These are phyloP conservation scores for Metschnikowia vanudenii DNA, from an alignment of 805 yeast genomes.

Conservation along the genomic window DNA sequence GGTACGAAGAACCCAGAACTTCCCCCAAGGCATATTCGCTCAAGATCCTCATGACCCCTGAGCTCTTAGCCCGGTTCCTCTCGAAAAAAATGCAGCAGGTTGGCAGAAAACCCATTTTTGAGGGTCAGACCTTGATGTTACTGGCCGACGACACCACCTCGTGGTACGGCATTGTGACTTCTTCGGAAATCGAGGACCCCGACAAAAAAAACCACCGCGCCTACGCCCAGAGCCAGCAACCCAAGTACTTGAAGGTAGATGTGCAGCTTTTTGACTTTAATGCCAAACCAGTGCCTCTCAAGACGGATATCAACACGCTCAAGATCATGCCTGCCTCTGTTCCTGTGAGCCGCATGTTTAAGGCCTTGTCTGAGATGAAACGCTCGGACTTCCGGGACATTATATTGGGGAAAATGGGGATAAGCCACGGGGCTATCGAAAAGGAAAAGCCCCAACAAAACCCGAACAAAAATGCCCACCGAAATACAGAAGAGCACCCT, in stretches of 20 bases:
- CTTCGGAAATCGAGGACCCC: conserved; percentile 23
- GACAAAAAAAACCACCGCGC: neutral
- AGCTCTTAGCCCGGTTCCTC: conserved; percentile 47
- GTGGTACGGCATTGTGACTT: conserved; percentile 59
- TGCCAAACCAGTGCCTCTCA: conserved; percentile 43
- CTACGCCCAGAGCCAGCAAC: neutral
- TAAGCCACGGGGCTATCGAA: neutral
- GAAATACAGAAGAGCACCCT: too few species aligned
- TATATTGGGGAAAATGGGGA: conserved; percentile 48
- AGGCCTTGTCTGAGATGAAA: conserved; percentile 59
- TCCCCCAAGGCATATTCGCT: conserved; percentile 39
- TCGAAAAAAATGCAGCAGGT: conserved; percentile 49
- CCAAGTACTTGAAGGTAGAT: conserved; percentile 39
- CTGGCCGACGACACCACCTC: conserved; percentile 46
- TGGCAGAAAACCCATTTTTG: conserved; percentile 56
- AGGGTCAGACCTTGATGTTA: conserved; percentile 56
- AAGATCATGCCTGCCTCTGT: conserved; percentile 58
- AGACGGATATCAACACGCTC: conserved; percentile 34
- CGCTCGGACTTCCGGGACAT: conserved; percentile 50
- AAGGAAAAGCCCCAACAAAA: too few species aligned
- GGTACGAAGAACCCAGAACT: conserved; percentile 35
- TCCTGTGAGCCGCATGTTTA: conserved; percentile 58
- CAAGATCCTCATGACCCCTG: conserved; percentile 42
- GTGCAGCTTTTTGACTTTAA: conserved; percentile 60
- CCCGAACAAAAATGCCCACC: too few species aligned